These are phyloP conservation scores for Coemansia sp. DNA, from an alignment of 192 early-diverging fungal genomes.

Conservation along the genomic window DNA sequence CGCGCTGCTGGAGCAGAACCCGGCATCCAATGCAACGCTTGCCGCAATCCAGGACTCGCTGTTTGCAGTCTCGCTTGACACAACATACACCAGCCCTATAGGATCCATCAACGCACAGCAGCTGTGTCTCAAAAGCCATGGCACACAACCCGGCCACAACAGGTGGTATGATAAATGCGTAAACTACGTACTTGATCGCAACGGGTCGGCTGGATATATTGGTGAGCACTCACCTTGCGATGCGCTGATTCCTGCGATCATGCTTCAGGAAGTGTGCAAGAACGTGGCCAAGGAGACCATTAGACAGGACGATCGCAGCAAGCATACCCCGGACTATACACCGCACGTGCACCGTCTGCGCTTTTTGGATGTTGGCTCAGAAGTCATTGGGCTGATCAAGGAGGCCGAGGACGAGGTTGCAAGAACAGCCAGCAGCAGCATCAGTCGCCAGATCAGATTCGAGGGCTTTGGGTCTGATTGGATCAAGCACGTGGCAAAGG, in stretches of 20 bases:
- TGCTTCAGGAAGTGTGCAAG: constrained; percentile 56
- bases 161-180: constrained; percentile 88
- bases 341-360: constrained; percentile 54
- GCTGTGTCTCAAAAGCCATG: constrained; percentile 30
- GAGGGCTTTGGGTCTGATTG: constrained; percentile 70
- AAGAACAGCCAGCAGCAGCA: constrained; percentile 59
- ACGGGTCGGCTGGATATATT: constrained; percentile 63
- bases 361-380: constrained; percentile 27
- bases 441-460: constrained; percentile 65
- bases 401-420: constrained; percentile 60
- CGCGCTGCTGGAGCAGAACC: constrained; percentile 61
- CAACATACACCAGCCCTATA: constrained; percentile 54
- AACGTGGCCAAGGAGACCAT: constrained; percentile 33
- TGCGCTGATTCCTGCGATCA: constrained; percentile 70
- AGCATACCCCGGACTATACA: constrained; percentile 56
- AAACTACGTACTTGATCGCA: constrained; percentile 68
- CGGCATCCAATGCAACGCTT: constrained; percentile 62
- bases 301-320: constrained; percentile 9
- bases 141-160: constrained; percentile 65
- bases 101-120: constrained; percentile 36
- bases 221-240: constrained; percentile 87
- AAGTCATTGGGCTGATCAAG: constrained; percentile 31
- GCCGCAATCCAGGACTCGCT: constrained; percentile 68
- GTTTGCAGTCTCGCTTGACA: constrained; percentile 78
- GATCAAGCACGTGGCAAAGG: constrained; percentile 70